Conservation (phyloP, 805 yeast species). For the Maudiozyma serrabonitensis region DNA sequence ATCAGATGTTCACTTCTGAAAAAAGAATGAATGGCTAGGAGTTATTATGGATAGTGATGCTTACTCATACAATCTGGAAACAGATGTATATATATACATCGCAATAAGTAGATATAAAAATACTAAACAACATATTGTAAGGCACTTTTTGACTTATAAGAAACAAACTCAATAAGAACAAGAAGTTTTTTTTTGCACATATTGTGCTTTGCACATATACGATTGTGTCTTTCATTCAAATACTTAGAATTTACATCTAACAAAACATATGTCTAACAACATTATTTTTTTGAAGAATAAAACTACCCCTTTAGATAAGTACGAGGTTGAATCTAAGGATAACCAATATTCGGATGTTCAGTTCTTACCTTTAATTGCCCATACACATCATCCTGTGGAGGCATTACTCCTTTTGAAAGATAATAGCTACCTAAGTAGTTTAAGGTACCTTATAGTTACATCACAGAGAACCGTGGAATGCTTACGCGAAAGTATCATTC, state of each 20-base stretch:
- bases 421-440: conserved; percentile 31
- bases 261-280: conserved; percentile 6
- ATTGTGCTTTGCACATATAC: not conserved
- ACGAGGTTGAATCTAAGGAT: conserved; percentile 35
- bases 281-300: conserved; percentile 60
- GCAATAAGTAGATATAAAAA: too few relatives aligned
- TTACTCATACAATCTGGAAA: too few relatives aligned
- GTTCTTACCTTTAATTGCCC: conserved; percentile 70
- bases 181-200: not conserved
- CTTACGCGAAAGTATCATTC: conserved; percentile 38
- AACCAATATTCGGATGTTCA: conserved; percentile 32
- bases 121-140: too few relatives aligned
- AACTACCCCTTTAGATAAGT: conserved; percentile 61
- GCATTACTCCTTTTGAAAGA: conserved; percentile 39
- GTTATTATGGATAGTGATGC: too few relatives aligned
- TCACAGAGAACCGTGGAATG: conserved; percentile 90
- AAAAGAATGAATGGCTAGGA: too few relatives aligned
- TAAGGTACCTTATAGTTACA: conserved; percentile 61
- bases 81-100: too few relatives aligned
- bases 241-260: not conserved
- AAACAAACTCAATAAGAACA: not conserved
- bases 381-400: conserved; percentile 38
- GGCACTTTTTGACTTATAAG: too few relatives aligned
- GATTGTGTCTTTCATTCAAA: not conserved
- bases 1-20: too few relatives aligned